These are phyloP conservation scores for Globisporangium acanthophoron DNA, from an alignment of 352 stramenopile genomes.

Conservation along the genomic window DNA sequence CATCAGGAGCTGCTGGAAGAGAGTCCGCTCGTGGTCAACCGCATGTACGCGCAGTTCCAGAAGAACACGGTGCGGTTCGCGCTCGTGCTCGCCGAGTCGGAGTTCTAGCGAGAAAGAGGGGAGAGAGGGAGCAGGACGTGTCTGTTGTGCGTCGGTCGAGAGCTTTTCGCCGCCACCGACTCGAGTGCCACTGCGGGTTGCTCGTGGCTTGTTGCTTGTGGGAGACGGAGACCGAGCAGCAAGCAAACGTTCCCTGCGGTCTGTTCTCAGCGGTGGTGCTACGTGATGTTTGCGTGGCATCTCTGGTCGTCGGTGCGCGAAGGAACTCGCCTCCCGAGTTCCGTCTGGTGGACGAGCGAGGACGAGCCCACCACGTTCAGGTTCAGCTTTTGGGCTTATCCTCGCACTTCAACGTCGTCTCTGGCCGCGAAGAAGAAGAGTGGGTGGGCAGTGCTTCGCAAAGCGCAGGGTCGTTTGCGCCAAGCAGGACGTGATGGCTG, in stretches of 20 bases:
- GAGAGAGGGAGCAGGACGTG: not conserved
- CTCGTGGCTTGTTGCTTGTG: too few species aligned
- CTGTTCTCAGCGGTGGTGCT: too few species aligned
- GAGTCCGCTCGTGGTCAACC: slow-evolving; percentile 65
- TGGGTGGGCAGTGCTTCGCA: too few species aligned
- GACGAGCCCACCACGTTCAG: not conserved
- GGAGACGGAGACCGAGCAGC: too few species aligned
- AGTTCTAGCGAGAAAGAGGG: slow-evolving; percentile 35
- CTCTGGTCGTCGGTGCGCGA: too few species aligned
- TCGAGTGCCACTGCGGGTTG: too few species aligned
- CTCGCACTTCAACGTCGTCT: not conserved
- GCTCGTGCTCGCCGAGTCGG: slow-evolving; percentile 58
- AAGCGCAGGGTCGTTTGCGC: too few species aligned
- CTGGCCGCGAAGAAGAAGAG: too few species aligned
- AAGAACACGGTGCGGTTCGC: slow-evolving; percentile 77
- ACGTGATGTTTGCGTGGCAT: too few species aligned
- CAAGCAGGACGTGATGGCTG: too few species aligned
- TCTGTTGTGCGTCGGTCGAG: not conserved
- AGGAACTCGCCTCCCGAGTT: not conserved
- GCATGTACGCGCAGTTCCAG: slow-evolving; percentile 77
- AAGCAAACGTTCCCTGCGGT: too few species aligned
- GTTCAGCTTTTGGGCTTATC: not conserved
- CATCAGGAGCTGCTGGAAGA: slow-evolving; percentile 25
- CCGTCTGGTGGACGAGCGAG: not conserved
- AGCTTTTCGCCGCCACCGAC: not conserved